Percentiles rank a stretch among this genome's conserved stretches.
Evolutionary conservation across 2,329 filamentous ascomycete genomes (phyloP).

Genomic region (Aureobasidium sp.): DNA sequence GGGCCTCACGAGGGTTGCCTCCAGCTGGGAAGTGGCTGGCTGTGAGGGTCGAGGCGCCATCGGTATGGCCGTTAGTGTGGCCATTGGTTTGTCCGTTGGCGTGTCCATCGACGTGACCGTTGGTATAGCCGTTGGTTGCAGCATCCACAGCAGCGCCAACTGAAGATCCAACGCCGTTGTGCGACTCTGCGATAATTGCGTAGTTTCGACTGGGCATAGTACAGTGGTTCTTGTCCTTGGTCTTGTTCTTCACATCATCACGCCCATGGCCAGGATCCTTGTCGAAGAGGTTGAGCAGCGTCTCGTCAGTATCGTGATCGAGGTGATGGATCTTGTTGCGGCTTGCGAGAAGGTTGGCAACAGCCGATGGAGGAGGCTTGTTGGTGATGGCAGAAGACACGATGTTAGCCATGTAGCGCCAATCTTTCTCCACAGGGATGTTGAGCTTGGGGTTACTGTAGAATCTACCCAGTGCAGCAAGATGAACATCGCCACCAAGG

Average conservation of each 20-base stretch:
- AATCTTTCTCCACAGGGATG: conserved; percentile 52
- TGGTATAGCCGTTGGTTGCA: conserved; percentile 17
- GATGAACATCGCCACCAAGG: conserved; percentile 57
- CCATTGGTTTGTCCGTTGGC: conserved; percentile 26
- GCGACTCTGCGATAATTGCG: conserved; percentile 54
- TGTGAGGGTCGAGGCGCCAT: conserved; percentile 8
- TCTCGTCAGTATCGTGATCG: conserved; percentile 57
- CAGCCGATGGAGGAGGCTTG: conserved; percentile 58
- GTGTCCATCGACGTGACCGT: conserved; percentile 15
- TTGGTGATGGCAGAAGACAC: conserved; percentile 61
- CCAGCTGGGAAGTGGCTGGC: conserved; percentile 14
- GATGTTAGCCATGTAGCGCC: conserved; percentile 58
- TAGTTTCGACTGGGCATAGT: conserved; percentile 72
- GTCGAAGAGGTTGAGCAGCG: conserved; percentile 56
- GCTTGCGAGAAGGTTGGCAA: conserved; percentile 56
- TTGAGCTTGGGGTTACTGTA: conserved; percentile 54
- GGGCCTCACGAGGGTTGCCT: conserved; percentile 56
- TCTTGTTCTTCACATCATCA: conserved; percentile 50
- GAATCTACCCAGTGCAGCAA: conserved; percentile 58
- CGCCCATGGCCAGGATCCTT: conserved; percentile 44
- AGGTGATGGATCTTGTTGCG: conserved; percentile 61
- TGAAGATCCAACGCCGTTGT: conserved; percentile 17
- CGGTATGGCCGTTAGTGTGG: conserved; percentile 18
- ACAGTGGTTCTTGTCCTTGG: conserved; percentile 66
- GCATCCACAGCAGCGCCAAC: background rate